Conservation (phyloP, 805 yeast genomes). For the Candida ponderosae region DNA sequence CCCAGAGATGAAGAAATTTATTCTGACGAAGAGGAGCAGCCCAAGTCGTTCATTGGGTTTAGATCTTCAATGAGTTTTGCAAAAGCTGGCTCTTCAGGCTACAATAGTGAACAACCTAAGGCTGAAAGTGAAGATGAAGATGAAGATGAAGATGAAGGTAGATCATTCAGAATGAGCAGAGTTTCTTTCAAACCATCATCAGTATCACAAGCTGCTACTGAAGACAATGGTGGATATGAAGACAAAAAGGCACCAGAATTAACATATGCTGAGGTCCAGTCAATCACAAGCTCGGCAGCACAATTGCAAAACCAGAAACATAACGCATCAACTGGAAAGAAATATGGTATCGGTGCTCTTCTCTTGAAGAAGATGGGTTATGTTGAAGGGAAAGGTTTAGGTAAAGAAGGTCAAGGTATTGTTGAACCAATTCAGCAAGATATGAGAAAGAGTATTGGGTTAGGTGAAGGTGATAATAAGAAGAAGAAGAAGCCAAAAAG, state of each 20-base stretch:
- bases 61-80: no score
- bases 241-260: not conserved
- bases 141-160: not conserved
- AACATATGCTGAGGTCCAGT: not conserved
- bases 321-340: conserved; percentile 15
- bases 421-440: conserved; percentile 71
- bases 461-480: conserved; percentile 52
- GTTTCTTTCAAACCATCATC: no score
- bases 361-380: conserved; percentile 84
- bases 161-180: no score
- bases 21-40: not conserved
- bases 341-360: conserved; percentile 82
- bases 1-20: not conserved
- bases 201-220: no score
- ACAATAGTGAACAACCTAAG: not conserved
- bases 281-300: not conserved
- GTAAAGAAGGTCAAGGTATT: conserved; percentile 64
- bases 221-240: not conserved
- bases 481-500: conserved; percentile 9
- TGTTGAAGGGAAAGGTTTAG: conserved; percentile 78
- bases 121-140: not conserved
- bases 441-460: conserved; percentile 54
- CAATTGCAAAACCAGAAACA: not conserved
- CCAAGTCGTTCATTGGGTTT: not conserved
- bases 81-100: no score